phyloP scores from a whole-genome alignment of 2,329 filamentous ascomycete genomes.

The Fusarium mangiferae region DNA sequence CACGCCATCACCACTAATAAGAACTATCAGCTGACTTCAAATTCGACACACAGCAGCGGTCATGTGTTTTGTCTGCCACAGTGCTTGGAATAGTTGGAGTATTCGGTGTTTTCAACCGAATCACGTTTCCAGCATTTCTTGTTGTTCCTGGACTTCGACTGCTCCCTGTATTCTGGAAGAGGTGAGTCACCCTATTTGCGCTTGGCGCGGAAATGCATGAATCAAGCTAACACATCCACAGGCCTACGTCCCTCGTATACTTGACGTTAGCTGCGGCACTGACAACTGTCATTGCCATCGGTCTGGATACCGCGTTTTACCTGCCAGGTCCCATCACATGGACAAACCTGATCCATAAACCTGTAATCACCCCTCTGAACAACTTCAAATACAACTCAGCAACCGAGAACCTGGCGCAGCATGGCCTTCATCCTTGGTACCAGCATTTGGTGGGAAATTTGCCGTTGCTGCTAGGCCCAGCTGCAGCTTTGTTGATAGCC shows the following conservation, averaged over 20 bases:
- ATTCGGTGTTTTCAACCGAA: constrained; percentile 93
- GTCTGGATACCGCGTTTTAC: constrained; percentile 89
- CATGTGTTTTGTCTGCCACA: constrained; percentile 78
- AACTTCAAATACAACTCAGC: constrained; percentile 80
- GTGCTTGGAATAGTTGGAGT: constrained; percentile 84
- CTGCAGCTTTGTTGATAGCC: constrained; percentile 68
- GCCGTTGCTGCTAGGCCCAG: constrained; percentile 76
- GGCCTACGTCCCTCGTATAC: constrained; percentile 69
- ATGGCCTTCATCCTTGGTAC: constrained; percentile 83
- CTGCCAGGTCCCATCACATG: constrained; percentile 70
- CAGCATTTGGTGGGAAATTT: constrained; percentile 79
- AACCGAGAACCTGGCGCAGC: constrained; percentile 75
- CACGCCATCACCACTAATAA: constrained; percentile 1
- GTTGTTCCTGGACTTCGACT: constrained; percentile 84
- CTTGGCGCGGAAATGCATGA: constrained; percentile 13
- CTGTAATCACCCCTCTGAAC: constrained; percentile 80
- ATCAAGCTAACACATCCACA: constrained; percentile 46
- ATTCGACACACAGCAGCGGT: constrained; percentile 67
- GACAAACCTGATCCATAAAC: constrained; percentile 69
- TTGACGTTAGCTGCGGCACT: constrained; percentile 72
- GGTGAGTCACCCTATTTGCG: constrained; percentile 62
- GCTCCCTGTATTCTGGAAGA: constrained; percentile 84
- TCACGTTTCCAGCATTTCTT: constrained; percentile 95
- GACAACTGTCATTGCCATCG: constrained; percentile 78
- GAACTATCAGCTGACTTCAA: constrained; percentile 39